Percentiles rank a stretch among this genome's conserved stretches.
phyloP scores from a whole-genome alignment of 768 basidiomycete genomes.

The Tylopilus balloui region DNA sequence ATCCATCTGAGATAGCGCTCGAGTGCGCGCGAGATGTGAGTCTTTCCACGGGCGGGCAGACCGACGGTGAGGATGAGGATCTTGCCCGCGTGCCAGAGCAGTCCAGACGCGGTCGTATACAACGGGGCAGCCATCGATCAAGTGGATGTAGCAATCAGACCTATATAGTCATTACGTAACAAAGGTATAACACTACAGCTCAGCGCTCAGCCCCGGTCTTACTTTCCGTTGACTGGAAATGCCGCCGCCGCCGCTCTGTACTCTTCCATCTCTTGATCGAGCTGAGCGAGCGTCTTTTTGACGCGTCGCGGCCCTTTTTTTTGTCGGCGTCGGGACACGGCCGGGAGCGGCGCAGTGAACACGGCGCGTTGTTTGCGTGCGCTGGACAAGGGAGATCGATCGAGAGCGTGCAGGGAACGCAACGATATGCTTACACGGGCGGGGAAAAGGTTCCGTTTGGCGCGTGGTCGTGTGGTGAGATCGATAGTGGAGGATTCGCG shows the following conservation, averaged over 20 bases:
- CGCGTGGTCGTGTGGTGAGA: slow-evolving; percentile 9
- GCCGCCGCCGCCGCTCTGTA: slow-evolving; percentile 47
- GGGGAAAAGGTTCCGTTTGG: slow-evolving; percentile 14
- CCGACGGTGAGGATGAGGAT: slow-evolving; percentile 92
- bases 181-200: neutral
- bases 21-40: slow-evolving; percentile 91
- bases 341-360: slow-evolving; percentile 21
- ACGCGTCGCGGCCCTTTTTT: slow-evolving; percentile 76
- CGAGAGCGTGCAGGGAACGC: neutral
- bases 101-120: slow-evolving; percentile 86
- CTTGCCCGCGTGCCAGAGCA: slow-evolving; percentile 91
- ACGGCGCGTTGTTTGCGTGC: slow-evolving; percentile 18
- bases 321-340: slow-evolving; percentile 38
- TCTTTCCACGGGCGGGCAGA: slow-evolving; percentile 91
- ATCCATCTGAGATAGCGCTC: slow-evolving; percentile 99
- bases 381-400: slow-evolving; percentile 9
- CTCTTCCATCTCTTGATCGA: slow-evolving; percentile 80
- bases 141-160: slow-evolving; percentile 1
- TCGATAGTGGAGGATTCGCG: neutral
- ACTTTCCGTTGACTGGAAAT: slow-evolving; percentile 14
- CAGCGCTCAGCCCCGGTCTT: neutral
- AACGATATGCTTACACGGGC: slow-evolving; percentile 10
- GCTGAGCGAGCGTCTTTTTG: slow-evolving; percentile 61
- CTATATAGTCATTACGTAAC: slow-evolving; percentile 16
- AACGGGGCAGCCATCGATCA: slow-evolving; percentile 93